phyloP scores from a whole-genome alignment of 2,329 filamentous ascomycete species.

The Ustilaginoidea virens region DNA sequence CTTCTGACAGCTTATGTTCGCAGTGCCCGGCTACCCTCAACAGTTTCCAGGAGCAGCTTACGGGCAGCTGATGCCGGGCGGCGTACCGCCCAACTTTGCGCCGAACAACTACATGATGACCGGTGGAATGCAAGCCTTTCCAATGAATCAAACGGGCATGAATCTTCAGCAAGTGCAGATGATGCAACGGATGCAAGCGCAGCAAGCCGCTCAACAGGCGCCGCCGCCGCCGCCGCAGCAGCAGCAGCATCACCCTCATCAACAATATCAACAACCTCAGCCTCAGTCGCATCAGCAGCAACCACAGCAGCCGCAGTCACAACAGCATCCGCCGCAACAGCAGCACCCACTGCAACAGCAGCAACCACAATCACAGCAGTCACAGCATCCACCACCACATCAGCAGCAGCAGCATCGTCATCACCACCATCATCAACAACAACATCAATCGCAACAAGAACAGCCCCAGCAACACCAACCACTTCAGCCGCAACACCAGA shows the following conservation, averaged over 20 bases:
- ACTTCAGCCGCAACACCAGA: conserved; percentile 5
- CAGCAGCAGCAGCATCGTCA: conserved; percentile 12
- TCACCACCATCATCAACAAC: conserved; percentile 15
- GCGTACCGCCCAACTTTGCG: conserved; percentile 35
- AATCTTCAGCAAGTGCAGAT: conserved; percentile 28
- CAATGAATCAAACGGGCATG: conserved; percentile 37
- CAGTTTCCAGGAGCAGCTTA: conserved; percentile 44
- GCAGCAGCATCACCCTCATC: conserved; percentile 15
- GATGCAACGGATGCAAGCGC: conserved; percentile 27
- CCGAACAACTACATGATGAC: conserved; percentile 33
- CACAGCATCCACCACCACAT: conserved; percentile 14
- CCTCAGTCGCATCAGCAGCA: conserved; percentile 5
- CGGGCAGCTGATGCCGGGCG: conserved; percentile 33
- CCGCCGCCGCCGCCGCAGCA: conserved; percentile 13
- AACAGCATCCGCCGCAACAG: conserved; percentile 9
- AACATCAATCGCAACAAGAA: conserved; percentile 13
- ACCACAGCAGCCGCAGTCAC: conserved; percentile 9
- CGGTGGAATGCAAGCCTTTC: conserved; percentile 36
- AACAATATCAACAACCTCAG: conserved; percentile 9
- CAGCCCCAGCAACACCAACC: conserved; percentile 3
- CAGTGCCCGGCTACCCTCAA: conserved; percentile 43
- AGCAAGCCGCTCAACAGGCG: conserved; percentile 13
- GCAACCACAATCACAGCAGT: conserved; percentile 7
- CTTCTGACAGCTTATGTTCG: conserved; percentile 6
- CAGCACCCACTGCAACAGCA: conserved; percentile 3